These are phyloP conservation scores for Verruconis gallopava DNA, from an alignment of 2,329 filamentous ascomycete genomes.

Conservation along the genomic window DNA sequence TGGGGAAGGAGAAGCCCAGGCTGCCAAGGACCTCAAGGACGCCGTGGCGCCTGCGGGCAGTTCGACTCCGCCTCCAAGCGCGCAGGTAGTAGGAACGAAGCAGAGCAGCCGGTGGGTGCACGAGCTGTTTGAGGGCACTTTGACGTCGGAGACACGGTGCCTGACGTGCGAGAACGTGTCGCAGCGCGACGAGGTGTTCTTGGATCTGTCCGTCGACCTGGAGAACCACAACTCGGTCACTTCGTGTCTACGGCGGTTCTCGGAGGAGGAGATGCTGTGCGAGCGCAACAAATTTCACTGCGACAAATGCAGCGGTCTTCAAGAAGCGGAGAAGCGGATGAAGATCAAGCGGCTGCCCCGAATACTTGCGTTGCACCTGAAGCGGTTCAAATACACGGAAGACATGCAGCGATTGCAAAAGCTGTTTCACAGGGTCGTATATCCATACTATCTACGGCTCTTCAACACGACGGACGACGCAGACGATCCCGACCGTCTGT, in stretches of 20 bases:
- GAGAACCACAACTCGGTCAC: slow-evolving; percentile 94
- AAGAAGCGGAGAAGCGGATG: slow-evolving; percentile 98
- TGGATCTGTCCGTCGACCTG: slow-evolving; percentile 91
- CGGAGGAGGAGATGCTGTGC: slow-evolving; percentile 95
- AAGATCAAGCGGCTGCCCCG: slow-evolving; percentile 93
- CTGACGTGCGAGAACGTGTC: slow-evolving; percentile 93
- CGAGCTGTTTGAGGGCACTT: slow-evolving; percentile 85
- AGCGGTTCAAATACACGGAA: slow-evolving; percentile 97
- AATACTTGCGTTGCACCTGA: slow-evolving; percentile 83
- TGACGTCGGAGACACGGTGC: slow-evolving; percentile 94
- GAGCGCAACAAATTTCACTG: slow-evolving; percentile 99
- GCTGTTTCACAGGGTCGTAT: slow-evolving; percentile 90
- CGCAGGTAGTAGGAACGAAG: neutral
- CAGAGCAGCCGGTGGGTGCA: slow-evolving; percentile 66
- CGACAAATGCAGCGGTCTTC: slow-evolving; percentile 88
- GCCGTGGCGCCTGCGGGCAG: neutral
- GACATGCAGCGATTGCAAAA: slow-evolving; percentile 90
- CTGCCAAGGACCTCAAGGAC: neutral
- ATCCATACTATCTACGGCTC: slow-evolving; percentile 88
- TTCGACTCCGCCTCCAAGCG: neutral
- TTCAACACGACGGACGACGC: slow-evolving; percentile 97
- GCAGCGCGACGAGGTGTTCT: slow-evolving; percentile 86
- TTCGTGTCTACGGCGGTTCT: slow-evolving; percentile 89
- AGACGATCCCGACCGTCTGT: slow-evolving; percentile 82
- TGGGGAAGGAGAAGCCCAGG: slow-evolving; percentile 18